Percentiles rank a stretch among this genome's conserved stretches.
These are phyloP conservation scores for Fusarium sambucinum DNA, from an alignment of 2,329 filamentous ascomycete species.

Conservation along the genomic window DNA sequence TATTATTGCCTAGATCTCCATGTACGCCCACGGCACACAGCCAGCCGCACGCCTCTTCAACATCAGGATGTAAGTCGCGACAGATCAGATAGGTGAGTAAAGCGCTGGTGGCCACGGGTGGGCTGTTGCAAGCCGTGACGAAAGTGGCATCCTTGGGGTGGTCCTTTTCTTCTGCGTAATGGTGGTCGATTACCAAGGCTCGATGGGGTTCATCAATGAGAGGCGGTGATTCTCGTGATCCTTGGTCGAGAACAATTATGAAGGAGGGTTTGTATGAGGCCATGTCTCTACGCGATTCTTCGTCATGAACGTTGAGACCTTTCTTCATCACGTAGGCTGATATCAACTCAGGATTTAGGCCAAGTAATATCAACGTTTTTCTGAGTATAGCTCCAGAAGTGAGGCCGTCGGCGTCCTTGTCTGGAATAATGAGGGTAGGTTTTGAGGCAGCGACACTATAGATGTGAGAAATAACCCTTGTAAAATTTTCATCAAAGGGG, in stretches of 20 bases:
- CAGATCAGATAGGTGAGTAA: slow-evolving; percentile 75
- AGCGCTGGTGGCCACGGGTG: slow-evolving; percentile 74
- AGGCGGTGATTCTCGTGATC: slow-evolving; percentile 66
- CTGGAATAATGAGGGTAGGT: slow-evolving; percentile 71
- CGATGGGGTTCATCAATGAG: slow-evolving; percentile 64
- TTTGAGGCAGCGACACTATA: slow-evolving; percentile 41
- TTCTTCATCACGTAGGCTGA: slow-evolving; percentile 70
- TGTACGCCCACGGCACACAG: slow-evolving; percentile 74
- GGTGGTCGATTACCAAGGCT: slow-evolving; percentile 74
- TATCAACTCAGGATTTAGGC: slow-evolving; percentile 65
- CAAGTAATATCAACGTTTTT: slow-evolving; percentile 69
- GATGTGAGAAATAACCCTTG: neutral
- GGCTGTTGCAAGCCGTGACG: slow-evolving; percentile 72
- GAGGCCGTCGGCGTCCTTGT: slow-evolving; percentile 77
- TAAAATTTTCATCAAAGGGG: too few species aligned
- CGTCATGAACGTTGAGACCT: slow-evolving; percentile 68
- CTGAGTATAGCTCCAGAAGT: slow-evolving; percentile 73
- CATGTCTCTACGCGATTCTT: slow-evolving; percentile 65
- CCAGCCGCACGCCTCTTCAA: slow-evolving; percentile 67
- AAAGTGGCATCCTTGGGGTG: slow-evolving; percentile 68
- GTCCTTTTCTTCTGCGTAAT: slow-evolving; percentile 65
- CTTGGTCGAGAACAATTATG: slow-evolving; percentile 75
- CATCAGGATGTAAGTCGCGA: slow-evolving; percentile 63
- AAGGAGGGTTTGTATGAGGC: slow-evolving; percentile 62
- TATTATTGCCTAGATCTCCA: slow-evolving; percentile 72